A percentile compares a stretch with the other conserved stretches of the same genome.
These are phyloP conservation scores for Agaricales sp. DNA, from an alignment of 1,284 basidiomycete species.

Conservation along the genomic window DNA sequence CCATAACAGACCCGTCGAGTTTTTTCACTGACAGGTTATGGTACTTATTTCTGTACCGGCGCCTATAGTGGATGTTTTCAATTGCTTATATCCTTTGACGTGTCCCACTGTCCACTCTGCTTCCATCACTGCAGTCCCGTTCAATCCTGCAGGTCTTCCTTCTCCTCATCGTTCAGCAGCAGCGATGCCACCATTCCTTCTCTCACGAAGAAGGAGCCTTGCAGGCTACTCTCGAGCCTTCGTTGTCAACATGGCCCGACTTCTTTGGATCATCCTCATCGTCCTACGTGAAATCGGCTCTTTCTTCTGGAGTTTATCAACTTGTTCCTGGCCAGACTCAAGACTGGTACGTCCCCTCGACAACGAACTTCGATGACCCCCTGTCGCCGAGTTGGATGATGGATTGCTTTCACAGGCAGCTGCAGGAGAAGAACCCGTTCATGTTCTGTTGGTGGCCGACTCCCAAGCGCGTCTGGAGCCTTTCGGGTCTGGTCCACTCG, in stretches of 20 bases:
- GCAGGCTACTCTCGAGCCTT: slow-evolving; percentile 20
- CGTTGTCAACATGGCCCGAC: slow-evolving; percentile 33
- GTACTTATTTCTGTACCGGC: too few relatives aligned
- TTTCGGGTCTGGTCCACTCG: slow-evolving; percentile 29
- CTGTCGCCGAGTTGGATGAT: neutral
- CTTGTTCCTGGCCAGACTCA: slow-evolving; percentile 44
- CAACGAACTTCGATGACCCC: slow-evolving; percentile 8
- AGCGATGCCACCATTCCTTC: neutral
- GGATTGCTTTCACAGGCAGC: slow-evolving; percentile 6
- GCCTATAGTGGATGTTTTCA: too few relatives aligned
- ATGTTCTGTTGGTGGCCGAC: slow-evolving; percentile 69
- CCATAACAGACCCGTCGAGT: too few relatives aligned
- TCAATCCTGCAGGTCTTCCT: neutral
- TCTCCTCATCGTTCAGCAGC: neutral
- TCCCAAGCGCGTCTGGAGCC: slow-evolving; percentile 55
- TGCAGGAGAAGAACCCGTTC: slow-evolving; percentile 22
- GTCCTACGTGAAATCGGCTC: slow-evolving; percentile 59
- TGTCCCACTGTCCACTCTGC: neutral
- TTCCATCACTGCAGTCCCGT: neutral
- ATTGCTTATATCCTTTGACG: neutral
- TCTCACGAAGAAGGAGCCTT: slow-evolving; percentile 12
- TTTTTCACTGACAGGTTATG: too few relatives aligned
- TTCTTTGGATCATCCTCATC: slow-evolving; percentile 49
- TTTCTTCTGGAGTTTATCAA: slow-evolving; percentile 37
- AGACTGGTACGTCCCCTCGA: slow-evolving; percentile 14